Evolutionary conservation across 352 stramenopile genomes (phyloP).

Genomic region (Pythium monospermum): DNA sequence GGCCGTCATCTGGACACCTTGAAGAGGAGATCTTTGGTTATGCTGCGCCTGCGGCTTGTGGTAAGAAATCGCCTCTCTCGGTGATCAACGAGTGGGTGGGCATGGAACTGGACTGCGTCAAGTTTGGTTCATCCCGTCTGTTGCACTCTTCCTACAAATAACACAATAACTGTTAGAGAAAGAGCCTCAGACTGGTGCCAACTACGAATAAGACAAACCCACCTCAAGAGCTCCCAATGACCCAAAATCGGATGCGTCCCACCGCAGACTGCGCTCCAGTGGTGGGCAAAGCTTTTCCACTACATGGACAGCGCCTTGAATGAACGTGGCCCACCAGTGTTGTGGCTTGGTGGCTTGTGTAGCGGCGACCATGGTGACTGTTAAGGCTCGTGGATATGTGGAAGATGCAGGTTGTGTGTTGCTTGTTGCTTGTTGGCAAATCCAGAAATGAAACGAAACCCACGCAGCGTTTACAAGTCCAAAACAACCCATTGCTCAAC

Average conservation of each 20-base stretch:
- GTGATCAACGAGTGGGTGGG: slow-evolving; percentile 1
- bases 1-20: too few species aligned
- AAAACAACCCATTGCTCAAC: too few species aligned
- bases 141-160: slow-evolving; percentile 9
- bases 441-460: too few species aligned
- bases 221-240: slow-evolving; percentile 6
- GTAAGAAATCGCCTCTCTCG: slow-evolving; percentile 13
- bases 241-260: slow-evolving; percentile 10
- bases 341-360: too few species aligned
- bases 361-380: too few species aligned
- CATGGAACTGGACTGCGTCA: not conserved
- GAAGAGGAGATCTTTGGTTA: too few species aligned
- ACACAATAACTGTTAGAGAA: not conserved
- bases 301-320: slow-evolving; percentile 12
- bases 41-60: slow-evolving; percentile 10
- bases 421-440: not conserved
- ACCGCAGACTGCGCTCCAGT: slow-evolving; percentile 11
- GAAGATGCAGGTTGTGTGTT: not conserved
- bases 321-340: slow-evolving; percentile 6
- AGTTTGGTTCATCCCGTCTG: not conserved
- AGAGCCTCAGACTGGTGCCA: not conserved
- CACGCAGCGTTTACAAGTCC: too few species aligned
- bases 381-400: too few species aligned
- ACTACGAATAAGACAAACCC: not conserved
- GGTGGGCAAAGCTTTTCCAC: slow-evolving; percentile 14